These are phyloP conservation scores for Odonthalia washingtoniensis DNA, from an alignment of 31 red algal species.

Conservation along the genomic window DNA sequence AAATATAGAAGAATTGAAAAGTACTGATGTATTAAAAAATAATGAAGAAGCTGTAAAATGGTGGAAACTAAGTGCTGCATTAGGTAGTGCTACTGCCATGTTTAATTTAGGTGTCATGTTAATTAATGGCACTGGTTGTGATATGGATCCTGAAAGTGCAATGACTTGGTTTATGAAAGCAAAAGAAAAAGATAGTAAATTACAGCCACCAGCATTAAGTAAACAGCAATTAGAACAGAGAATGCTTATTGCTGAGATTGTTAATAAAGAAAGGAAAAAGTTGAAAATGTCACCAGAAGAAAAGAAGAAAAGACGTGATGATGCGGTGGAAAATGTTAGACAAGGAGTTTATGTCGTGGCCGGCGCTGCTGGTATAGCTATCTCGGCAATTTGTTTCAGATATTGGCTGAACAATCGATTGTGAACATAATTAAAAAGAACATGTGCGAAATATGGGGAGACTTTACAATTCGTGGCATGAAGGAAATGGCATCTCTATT, in stretches of 20 bases:
- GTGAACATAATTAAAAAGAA: too few relatives aligned
- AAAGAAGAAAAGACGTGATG: conserved; percentile 56
- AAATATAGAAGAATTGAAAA: conserved; percentile 45
- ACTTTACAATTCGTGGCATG: too few relatives aligned
- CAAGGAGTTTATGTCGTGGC: conserved; percentile 21
- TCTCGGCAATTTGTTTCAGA: conserved; percentile 44
- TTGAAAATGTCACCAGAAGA: conserved; percentile 61
- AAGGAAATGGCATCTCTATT: too few relatives aligned
- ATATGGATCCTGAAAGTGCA: conserved; percentile 63
- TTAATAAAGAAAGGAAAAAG: conserved; percentile 42
- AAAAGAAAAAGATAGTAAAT: conserved; percentile 50
- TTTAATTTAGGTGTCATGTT: conserved; percentile 83
- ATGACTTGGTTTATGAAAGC: conserved; percentile 62
- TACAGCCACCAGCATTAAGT: conserved; percentile 54
- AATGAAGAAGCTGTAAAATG: conserved; percentile 64
- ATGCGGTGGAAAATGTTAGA: conserved; percentile 56
- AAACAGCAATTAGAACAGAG: conserved; percentile 53
- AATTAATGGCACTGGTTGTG: conserved; percentile 80
- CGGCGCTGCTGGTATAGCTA: conserved; percentile 29
- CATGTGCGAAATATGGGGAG: too few relatives aligned
- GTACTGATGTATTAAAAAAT: not conserved
- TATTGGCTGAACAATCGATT: conserved; percentile 79
- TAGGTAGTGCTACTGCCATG: conserved; percentile 70
- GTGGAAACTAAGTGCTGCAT: conserved; percentile 65
- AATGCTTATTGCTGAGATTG: conserved; percentile 47